Evolutionary conservation across 1,284 basidiomycete genomes (phyloP), one percentile per base, ranked within the genome.

Genomic region (Boletus semigastroideus): DNA sequence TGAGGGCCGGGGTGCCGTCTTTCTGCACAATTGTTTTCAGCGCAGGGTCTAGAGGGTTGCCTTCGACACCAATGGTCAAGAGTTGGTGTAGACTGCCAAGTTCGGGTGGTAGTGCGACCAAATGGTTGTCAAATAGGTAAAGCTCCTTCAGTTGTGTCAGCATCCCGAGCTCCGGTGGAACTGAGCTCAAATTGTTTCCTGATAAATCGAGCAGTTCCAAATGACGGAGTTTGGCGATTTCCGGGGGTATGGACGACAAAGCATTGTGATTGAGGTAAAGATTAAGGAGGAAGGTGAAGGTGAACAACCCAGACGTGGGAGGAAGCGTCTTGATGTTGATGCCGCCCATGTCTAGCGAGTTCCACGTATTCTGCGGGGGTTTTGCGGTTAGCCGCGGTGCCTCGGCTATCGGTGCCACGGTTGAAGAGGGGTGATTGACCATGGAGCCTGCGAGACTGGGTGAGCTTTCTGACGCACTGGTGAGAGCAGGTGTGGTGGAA

Each of bases 231-330:
- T 84, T 85, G 49, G 90, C 78, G 59, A 99, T 93, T 68, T 90
- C 84, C 11, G 90, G 80, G 4, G 96, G 94, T 43, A 99, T 75
- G 59, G 80, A 72, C 16, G 86, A 78, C 51, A 99, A 81, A 33
- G 85, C 78, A 67, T 99, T 99, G 78, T 99, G 96, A 65, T 98
- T 98, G 72, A 99, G 91, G 73, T 97, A 99, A 50, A 99, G 84
- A 58, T 89, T 92, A 56, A 91, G 92, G 57, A 99, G 85, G 76
- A 93, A 94, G 16, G 82, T 82, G 77, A 98, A 98, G n/a, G 85
- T 79, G 76, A 98, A 99, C 33, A 97, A 78, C 55, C 87, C 90
- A 44, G 91, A 86, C 13, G 83, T 84, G 12, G 83, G 73, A 27
- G 94, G 90, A 46, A 99, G 78, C 60, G 90, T 94, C 79, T 96